Percentiles rank a stretch among this genome's conserved stretches.
phyloP scores from a whole-genome alignment of 208 protist species.

The Acanthamoeba culbertsoni region DNA sequence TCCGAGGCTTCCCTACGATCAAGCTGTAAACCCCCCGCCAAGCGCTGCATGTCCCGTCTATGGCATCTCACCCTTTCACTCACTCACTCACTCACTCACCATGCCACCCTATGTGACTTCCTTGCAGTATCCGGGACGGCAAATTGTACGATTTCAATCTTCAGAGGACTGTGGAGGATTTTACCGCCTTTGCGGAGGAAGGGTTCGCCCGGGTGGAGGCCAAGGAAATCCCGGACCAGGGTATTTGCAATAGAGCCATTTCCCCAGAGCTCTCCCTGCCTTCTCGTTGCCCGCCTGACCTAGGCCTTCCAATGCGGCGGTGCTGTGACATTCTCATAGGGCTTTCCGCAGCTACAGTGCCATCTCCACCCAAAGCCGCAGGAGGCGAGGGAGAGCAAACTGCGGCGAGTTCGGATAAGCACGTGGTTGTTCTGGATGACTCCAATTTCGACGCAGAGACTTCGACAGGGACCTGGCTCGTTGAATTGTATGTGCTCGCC shows the following conservation, averaged over 20 bases:
- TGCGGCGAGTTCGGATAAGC: background rate
- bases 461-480: background rate
- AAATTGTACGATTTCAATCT: background rate
- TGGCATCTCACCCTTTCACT: background rate
- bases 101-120: background rate
- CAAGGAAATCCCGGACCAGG: background rate
- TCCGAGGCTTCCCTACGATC: conserved; percentile 41
- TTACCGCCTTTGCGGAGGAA: conserved; percentile 4
- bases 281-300: background rate
- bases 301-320: too few species aligned
- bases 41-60: background rate
- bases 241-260: background rate
- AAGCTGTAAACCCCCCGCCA: background rate
- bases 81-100: background rate
- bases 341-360: background rate
- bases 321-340: too few species aligned
- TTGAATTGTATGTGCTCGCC: background rate
- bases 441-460: background rate
- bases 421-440: background rate
- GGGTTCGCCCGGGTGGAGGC: background rate
- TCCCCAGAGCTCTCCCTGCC: background rate
- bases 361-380: background rate
- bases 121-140: background rate
- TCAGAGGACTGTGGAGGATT: background rate
- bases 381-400: background rate